Conservation (phyloP, 2,329 filamentous ascomycete genomes). For the Trichoderma oligosporum region DNA sequence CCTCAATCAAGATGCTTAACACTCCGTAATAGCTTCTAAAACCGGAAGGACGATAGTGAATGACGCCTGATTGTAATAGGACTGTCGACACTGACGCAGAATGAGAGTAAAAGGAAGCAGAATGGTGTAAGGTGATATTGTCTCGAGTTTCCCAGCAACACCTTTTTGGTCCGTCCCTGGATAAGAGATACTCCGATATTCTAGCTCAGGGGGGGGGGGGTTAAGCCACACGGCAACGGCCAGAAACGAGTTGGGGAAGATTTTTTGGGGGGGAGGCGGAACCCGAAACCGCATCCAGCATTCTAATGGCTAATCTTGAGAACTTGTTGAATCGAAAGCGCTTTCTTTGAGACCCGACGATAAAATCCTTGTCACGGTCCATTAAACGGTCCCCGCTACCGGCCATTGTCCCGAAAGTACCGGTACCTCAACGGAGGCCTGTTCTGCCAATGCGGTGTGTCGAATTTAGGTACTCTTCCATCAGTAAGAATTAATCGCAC, state of each 20-base stretch:
- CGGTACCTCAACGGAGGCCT: constrained; percentile 15
- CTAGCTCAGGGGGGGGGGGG: not conserved
- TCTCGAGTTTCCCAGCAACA: not conserved
- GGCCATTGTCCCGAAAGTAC: constrained; percentile 10
- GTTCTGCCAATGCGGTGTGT: constrained; percentile 15
- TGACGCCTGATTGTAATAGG: not conserved
- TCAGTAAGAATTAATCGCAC: not conserved
- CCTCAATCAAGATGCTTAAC: not conserved
- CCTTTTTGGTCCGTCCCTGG: not conserved
- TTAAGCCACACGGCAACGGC: constrained; percentile 12
- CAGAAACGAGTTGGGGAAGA: constrained; percentile 23
- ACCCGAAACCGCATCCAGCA: not conserved
- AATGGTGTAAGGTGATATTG: not conserved
- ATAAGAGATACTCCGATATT: constrained; percentile 2
- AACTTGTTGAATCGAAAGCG: constrained; percentile 23
- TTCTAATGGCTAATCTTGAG: constrained; percentile 14
- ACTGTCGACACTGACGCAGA: constrained; percentile 6
- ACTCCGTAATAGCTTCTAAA: not conserved
- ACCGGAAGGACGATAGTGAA: not conserved
- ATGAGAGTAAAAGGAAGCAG: not conserved
- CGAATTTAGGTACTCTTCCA: not conserved
- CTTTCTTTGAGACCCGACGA: constrained; percentile 12
- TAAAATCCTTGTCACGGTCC: constrained; percentile 16
- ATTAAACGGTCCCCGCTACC: not conserved
- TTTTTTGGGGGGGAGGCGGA: constrained; percentile 20